phyloP scores from a whole-genome alignment of 306 rosid genomes.

The Alnus rubra region DNA sequence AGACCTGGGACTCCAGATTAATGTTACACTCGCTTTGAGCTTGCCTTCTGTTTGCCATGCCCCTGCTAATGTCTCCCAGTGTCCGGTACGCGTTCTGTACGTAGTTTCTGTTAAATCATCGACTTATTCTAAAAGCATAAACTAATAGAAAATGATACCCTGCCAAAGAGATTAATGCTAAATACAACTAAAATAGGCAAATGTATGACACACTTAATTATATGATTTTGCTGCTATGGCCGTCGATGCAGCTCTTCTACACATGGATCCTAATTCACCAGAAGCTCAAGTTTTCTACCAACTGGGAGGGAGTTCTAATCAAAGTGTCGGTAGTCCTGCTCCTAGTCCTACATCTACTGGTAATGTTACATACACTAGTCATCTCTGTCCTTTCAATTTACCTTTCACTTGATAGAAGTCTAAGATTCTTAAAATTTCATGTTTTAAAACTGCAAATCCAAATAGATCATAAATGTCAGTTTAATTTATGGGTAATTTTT shows the following conservation, averaged over 20 bases:
- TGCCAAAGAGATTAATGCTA: too few relatives aligned
- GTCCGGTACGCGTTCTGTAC: constrained; percentile 52
- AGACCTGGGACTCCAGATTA: constrained; percentile 58
- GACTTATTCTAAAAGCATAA: too few relatives aligned
- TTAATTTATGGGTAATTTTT: neutral
- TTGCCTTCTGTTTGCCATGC: constrained; percentile 65
- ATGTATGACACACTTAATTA: neutral
- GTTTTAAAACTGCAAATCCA: too few relatives aligned
- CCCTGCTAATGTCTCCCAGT: constrained; percentile 74
- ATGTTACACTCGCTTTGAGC: constrained; percentile 65
- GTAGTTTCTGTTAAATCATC: too few relatives aligned
- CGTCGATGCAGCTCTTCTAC: constrained; percentile 58
- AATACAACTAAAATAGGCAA: too few relatives aligned
- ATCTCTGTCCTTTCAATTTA: constrained; percentile 39
- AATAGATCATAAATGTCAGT: too few relatives aligned
- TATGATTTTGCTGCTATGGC: neutral
- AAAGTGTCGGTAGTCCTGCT: constrained; percentile 30
- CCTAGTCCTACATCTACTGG: too few relatives aligned
- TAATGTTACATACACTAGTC: too few relatives aligned
- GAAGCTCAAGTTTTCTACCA: constrained; percentile 83
- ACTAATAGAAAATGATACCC: too few relatives aligned
- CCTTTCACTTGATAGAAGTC: neutral
- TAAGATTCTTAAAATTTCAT: too few relatives aligned
- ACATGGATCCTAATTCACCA: constrained; percentile 75
- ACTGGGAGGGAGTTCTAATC: constrained; percentile 30